Evolutionary conservation across 345 rosid genomes (phyloP).

Genomic region (Citrus australasica): DNA sequence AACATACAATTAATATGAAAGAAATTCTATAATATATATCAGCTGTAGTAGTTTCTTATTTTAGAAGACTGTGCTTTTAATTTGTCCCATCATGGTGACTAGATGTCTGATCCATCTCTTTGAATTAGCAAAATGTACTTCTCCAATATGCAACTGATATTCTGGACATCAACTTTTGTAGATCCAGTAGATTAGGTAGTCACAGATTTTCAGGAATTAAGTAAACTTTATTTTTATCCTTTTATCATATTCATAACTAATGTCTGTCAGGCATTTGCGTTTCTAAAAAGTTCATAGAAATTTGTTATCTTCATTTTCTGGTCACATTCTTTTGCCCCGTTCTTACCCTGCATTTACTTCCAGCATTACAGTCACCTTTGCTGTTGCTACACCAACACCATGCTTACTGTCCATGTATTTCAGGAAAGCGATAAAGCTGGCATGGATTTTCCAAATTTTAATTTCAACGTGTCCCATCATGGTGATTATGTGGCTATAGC

Average conservation of each 20-base stretch:
- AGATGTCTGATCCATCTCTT: not conserved
- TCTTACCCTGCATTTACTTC: not conserved
- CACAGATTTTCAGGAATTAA: not conserved
- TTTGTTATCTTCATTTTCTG: not conserved
- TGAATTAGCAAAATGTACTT: not conserved
- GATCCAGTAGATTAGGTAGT: not conserved
- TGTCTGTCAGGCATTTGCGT: not conserved
- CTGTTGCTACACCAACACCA: not conserved
- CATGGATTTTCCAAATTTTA: slow-evolving; percentile 49
- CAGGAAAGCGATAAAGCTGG: slow-evolving; percentile 36
- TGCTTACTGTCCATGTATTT: slow-evolving; percentile 7
- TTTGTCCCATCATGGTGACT: no score
- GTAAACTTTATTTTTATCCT: not conserved
- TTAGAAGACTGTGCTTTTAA: not conserved
- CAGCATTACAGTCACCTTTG: not conserved
- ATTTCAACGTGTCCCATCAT: slow-evolving; percentile 70
- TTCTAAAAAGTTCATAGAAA: not conserved
- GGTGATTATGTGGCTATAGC: slow-evolving; percentile 73
- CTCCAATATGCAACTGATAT: not conserved
- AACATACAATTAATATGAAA: not conserved
- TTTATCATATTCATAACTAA: not conserved
- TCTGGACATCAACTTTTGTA: not conserved
- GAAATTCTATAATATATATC: not conserved
- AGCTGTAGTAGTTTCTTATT: not conserved
- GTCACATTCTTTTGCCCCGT: not conserved